Percentiles rank a stretch among this genome's conserved stretches.
Conservation (phyloP, 768 basidiomycete species). For the Serendipita sp. region DNA sequence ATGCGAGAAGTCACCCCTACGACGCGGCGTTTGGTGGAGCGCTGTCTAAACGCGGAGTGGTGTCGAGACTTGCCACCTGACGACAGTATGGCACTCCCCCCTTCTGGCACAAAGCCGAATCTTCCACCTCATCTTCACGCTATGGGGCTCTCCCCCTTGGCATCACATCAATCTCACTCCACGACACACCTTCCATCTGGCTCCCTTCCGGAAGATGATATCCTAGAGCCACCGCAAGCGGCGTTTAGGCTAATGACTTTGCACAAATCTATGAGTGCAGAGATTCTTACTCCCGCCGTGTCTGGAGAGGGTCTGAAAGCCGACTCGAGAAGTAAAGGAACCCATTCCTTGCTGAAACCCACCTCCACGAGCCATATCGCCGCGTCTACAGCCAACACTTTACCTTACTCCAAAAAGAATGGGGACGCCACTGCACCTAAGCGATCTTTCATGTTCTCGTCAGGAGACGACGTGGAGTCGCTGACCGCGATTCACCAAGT, state of each 20-base stretch:
- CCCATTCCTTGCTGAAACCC: background rate
- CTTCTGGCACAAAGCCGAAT: background rate
- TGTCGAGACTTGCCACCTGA: slow-evolving; percentile 52
- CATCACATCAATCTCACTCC: background rate
- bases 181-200: background rate
- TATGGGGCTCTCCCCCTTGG: background rate
- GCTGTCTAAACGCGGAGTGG: slow-evolving; percentile 81
- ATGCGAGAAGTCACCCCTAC: slow-evolving; percentile 78
- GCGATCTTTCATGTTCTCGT: background rate
- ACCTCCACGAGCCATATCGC: background rate
- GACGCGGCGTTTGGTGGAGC: slow-evolving; percentile 79
- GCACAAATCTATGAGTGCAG: background rate
- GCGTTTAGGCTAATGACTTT: background rate
- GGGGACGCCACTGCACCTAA: background rate
- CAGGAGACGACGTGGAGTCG: background rate
- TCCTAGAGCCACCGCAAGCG: background rate
- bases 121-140: background rate
- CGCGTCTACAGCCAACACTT: too few species aligned
- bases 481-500: background rate
- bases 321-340: background rate
- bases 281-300: background rate
- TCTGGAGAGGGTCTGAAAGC: background rate
- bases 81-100: slow-evolving; percentile 11
- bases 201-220: background rate
- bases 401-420: background rate